Evolutionary conservation across 1,139 yeast genomes (phyloP).

Genomic region (Pneumocystis canis): DNA sequence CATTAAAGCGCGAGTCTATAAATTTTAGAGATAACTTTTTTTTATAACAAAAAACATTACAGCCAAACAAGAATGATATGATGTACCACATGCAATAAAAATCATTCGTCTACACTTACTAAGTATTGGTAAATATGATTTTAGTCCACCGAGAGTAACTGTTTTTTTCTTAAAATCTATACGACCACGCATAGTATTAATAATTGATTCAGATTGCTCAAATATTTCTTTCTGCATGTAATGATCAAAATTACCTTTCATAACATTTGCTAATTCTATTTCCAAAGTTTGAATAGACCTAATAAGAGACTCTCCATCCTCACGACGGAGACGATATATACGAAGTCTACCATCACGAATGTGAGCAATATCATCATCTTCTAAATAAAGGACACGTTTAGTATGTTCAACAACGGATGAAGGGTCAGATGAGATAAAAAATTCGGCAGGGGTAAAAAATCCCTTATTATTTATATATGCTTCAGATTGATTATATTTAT

Average conservation of each 20-base stretch:
- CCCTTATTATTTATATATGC: conserved; percentile 88
- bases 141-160: conserved; percentile 81
- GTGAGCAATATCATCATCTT: conserved; percentile 98
- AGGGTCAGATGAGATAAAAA: conserved; percentile 92
- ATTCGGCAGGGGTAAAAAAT: conserved; percentile 85
- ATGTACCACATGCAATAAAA: conserved; percentile 99
- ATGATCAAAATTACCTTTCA: conserved; percentile 93
- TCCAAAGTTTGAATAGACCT: conserved; percentile 94
- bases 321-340: conserved; percentile 88
- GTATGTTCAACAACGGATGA: conserved; percentile 97
- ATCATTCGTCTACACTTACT: conserved; percentile 90
- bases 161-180: conserved; percentile 69
- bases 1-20: conserved; percentile 66
- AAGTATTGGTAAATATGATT: conserved; percentile 69
- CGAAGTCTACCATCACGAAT: conserved; percentile 96
- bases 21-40: background rate
- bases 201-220: conserved; percentile 96
- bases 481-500: conserved; percentile 83
- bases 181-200: conserved; percentile 99
- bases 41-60: background rate
- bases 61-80: conserved; percentile 95
- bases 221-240: conserved; percentile 98
- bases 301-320: conserved; percentile 79
- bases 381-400: conserved; percentile 86
- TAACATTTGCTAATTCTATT: conserved; percentile 91